These are phyloP conservation scores for Scopulariopsis brevicaulis DNA, from an alignment of 2,329 filamentous ascomycete genomes.

Conservation along the genomic window DNA sequence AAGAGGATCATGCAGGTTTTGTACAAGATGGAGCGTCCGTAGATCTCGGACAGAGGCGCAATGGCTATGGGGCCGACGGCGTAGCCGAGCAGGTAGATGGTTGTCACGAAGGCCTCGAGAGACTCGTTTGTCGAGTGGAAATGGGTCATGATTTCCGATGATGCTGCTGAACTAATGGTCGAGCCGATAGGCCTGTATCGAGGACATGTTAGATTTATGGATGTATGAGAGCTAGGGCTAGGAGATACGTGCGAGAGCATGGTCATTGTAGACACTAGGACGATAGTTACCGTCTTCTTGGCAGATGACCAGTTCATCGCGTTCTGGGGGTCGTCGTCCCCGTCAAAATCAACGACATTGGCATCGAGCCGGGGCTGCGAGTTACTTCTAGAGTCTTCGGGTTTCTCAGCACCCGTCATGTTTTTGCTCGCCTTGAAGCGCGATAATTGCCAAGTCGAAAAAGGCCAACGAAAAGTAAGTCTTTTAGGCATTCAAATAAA, in stretches of 20 bases:
- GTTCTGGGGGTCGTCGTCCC: conserved; percentile 45
- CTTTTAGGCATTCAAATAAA: too few relatives aligned
- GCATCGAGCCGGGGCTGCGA: not conserved
- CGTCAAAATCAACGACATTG: conserved; percentile 45
- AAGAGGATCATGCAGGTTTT: conserved; percentile 33
- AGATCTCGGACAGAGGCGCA: conserved; percentile 49
- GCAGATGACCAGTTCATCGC: conserved; percentile 57
- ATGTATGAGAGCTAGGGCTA: not conserved
- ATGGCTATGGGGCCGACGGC: conserved; percentile 46
- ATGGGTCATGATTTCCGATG: conserved; percentile 49
- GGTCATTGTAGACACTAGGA: conserved; percentile 14
- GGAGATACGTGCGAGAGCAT: conserved; percentile 30
- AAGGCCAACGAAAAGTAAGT: too few relatives aligned
- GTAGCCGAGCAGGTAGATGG: conserved; percentile 54
- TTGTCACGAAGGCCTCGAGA: conserved; percentile 54
- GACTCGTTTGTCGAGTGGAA: conserved; percentile 40
- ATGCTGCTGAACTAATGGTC: conserved; percentile 57
- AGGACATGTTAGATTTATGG: not conserved
- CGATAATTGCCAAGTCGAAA: too few relatives aligned
- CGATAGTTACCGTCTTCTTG: conserved; percentile 22
- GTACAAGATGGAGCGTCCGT: conserved; percentile 41
- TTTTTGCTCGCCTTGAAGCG: too few relatives aligned
- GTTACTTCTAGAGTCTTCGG: not conserved
- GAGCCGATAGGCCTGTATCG: not conserved
- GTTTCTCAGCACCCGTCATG: too few relatives aligned